Base-by-base conservation (phyloP, 257 asterid genomes). In the Solanum chmielewskii region DNA sequence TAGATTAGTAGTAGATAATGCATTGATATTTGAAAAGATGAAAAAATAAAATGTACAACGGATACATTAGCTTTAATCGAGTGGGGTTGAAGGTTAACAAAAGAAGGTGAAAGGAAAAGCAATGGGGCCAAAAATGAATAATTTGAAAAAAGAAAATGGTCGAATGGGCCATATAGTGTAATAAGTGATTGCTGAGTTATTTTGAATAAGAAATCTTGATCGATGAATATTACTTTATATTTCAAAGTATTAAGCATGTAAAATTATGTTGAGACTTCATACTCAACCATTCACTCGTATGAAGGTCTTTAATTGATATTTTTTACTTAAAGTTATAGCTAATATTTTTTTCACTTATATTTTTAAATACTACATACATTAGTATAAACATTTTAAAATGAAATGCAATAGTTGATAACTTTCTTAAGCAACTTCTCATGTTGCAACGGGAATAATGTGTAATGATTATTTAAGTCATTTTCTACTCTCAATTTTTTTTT, bases 1-100 rank as follows among this genome's bases (percentile, higher is more conserved):
- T 74, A 90, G 77, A 68, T 87, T 96, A 83, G 98, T 98, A 25
- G 90, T 91, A 91, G 98, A 98, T 0, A 98, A 97, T 15, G 92
- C 93, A 21, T 25, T 89, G 0, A 92, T 95, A 7, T 95, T 91
- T 11, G 96, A 95, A 89, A 98, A 91, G 90, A 94, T 96, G 94
- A 95, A 91, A 85, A 91, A 85, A 92, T 91, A 76, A 76, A 0
- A 92, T 92, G 3, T 81, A 69, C 6, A 96, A 95, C 39, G 91
- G 99, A 90, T 97, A 94, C 87, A 88, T 97, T 91, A 95, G 96
- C 91, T 95, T 90, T 68, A 98, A 97, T 81, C 90, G 64, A 56
- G 90, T 92, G 75, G 14, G 81, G 90, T 62, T 7, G 92, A 66
- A 89, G 86, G 60, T 87, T 95, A 78, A 96, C 89, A 3, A 77